Evolutionary conservation across 75 land plant species (phyloP).

Genomic region (Pinus tabuliformis): DNA sequence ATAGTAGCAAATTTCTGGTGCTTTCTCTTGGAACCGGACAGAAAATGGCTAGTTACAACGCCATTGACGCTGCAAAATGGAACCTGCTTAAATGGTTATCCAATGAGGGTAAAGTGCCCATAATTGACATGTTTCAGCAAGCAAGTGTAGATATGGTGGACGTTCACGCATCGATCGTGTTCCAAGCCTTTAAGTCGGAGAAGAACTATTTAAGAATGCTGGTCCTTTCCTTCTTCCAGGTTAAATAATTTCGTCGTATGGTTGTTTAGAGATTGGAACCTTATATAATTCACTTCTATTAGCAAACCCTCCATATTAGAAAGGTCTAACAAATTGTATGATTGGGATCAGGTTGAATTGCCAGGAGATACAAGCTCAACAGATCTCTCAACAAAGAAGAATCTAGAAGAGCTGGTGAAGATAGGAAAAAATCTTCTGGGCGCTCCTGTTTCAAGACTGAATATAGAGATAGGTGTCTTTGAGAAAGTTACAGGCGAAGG

Average conservation of each 20-base stretch:
- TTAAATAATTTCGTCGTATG: no score
- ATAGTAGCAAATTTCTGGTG: constrained; percentile 18
- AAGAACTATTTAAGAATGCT: constrained; percentile 23
- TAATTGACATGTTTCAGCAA: constrained; percentile 16
- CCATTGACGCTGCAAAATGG: constrained; percentile 28
- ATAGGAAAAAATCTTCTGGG: no score
- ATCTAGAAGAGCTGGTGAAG: no score
- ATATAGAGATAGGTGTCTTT: no score
- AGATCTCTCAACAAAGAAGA: no score
- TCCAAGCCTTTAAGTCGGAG: not conserved
- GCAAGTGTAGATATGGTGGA: constrained; percentile 39
- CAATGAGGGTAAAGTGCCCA: constrained; percentile 3
- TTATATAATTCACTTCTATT: not conserved
- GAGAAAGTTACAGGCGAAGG: no score
- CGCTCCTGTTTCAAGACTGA: no score
- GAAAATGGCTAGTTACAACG: constrained; percentile 10
- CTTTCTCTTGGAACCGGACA: constrained; percentile 34
- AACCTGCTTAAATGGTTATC: constrained; percentile 20
- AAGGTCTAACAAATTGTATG: no score
- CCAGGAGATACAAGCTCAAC: no score
- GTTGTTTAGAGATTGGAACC: no score
- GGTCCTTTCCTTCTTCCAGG: not conserved
- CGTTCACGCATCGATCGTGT: constrained; percentile 9
- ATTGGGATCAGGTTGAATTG: no score
- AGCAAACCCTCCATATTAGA: not conserved